Evolutionary conservation across 2,329 filamentous ascomycete genomes (phyloP).

Genomic region (Botrytis elliptica): DNA sequence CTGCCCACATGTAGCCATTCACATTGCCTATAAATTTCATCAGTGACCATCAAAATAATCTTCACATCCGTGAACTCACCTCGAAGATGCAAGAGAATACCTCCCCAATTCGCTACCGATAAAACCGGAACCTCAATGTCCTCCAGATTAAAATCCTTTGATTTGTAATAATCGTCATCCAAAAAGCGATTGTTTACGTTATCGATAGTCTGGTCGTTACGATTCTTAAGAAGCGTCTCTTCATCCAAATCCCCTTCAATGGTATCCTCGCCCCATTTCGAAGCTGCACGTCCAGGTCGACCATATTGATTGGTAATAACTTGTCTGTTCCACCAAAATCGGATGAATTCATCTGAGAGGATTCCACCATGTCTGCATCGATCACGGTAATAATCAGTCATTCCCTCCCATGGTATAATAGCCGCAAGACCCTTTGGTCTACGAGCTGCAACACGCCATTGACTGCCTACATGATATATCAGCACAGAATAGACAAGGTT

Average conservation of each 20-base stretch:
- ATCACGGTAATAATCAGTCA: background rate
- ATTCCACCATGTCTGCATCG: constrained; percentile 62
- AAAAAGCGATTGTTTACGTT: background rate
- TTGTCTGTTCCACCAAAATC: background rate
- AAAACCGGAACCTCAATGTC: background rate
- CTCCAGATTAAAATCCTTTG: background rate
- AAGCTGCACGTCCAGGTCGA: background rate
- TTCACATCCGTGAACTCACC: background rate
- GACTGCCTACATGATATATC: constrained; percentile 33
- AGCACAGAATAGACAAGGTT: background rate
- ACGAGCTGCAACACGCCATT: constrained; percentile 54
- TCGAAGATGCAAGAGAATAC: background rate
- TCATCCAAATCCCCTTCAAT: background rate
- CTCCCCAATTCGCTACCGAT: background rate
- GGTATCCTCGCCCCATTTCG: background rate
- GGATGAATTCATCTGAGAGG: constrained; percentile 35
- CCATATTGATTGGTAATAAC: background rate
- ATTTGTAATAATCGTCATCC: background rate
- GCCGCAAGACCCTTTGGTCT: background rate
- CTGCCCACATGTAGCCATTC: constrained; percentile 48
- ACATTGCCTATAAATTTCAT: background rate
- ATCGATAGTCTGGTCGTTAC: background rate
- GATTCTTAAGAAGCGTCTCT: background rate
- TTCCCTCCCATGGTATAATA: background rate
- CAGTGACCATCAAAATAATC: background rate